Base-by-base conservation (phyloP, 2,329 filamentous ascomycete genomes). In the Pleurostoma richardsiae region DNA sequence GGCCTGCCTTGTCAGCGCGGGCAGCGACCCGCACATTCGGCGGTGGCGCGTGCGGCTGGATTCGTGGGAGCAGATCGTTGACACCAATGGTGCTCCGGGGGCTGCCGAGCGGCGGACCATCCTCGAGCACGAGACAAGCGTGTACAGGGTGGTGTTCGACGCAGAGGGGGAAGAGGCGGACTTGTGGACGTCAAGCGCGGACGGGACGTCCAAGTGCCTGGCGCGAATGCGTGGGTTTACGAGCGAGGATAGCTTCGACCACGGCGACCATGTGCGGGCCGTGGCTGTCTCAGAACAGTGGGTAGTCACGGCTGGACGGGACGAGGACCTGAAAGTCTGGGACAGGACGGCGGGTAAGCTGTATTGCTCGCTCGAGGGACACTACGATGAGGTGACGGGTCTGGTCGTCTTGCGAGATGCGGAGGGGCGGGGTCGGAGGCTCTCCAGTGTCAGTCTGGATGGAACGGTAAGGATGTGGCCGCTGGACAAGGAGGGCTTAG, bases 301-400 rank as follows among this genome's bases (percentile, higher is more conserved):
- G 83, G 81, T 94, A 10, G 68, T 95, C 39, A 96, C 94, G 1
- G 91, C 87, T 2, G 95, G 94, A 48, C 77, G 94, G 54, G 90
- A 96, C 59, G 94, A 99, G 67, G 83, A 96, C 57, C 76, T 99
- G 49, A 87, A 95, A 57, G 79, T 97, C 6, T 99, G 92, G 92
- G 86, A 96, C 63, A 70, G 78, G 41, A 61, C 82, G 50, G 85
- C 82, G 6, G 89, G 88, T 4, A 82, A 85, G 61, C 71, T 95
- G 30, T 79, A 86, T 59, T 87, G 87, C 63, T 78, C 79, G 6
- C 83, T 92, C 50, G 77, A 81, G 36, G 94, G 94, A 0, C 94
- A 99, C 68, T 97, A 82, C 60, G 90, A 99, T 60, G 94, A 97
- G 65, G 85, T 99, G 10, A 96, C 90, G 1, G 89, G 85, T 33